Evolutionary conservation across 2,329 filamentous ascomycete genomes (phyloP), one percentile per base, ranked within the genome.

Genomic region (Aulographum hederae): DNA sequence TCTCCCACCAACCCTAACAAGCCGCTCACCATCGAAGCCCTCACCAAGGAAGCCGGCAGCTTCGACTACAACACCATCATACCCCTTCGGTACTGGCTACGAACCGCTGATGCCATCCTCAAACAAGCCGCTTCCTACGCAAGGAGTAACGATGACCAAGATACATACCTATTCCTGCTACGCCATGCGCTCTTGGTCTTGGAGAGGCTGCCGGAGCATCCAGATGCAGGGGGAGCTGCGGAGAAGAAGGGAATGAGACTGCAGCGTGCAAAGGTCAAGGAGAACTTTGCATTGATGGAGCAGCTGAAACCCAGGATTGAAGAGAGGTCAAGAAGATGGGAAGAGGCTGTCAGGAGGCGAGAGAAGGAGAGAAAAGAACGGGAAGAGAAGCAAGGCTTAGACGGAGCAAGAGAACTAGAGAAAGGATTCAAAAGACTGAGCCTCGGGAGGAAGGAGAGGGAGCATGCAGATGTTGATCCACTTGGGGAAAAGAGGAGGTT

Each of bases 121-220:
- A 77, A 81, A 53, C 79, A 93, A 68, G 85, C 82, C 14, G 65
- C 71, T 32, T 81, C 86, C 43, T 93, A 93, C 48, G 67, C 89
- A 45, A 67, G 69, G 26, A 86, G 95, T 53, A 76, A 77, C 45
- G 85, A 94, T 53, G 72, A 82, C 40, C 72, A 84, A 43, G 78
- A 89, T 47, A 80, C 86, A 4, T 98, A 92, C 52, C 67, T 94
- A 33, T 72, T 95, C 36, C 69, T 92, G n/a, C 81, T 89, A 49
- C 74, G 89, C 42, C 84, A 92, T 55, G 82, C 82, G 6, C 67
- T 76, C 32, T 71, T 98, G n/a, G 69, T 93, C 16, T 60, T 93
- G 18, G 69, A 81, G 5, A 67, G 77, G 33, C 62, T 98, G 6
- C 65, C 69, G 0, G 65, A 60, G 2, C 89, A 95, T 43, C 84